Conservation (phyloP, 164 flowering plant species). For the Vitis cinerea region DNA sequence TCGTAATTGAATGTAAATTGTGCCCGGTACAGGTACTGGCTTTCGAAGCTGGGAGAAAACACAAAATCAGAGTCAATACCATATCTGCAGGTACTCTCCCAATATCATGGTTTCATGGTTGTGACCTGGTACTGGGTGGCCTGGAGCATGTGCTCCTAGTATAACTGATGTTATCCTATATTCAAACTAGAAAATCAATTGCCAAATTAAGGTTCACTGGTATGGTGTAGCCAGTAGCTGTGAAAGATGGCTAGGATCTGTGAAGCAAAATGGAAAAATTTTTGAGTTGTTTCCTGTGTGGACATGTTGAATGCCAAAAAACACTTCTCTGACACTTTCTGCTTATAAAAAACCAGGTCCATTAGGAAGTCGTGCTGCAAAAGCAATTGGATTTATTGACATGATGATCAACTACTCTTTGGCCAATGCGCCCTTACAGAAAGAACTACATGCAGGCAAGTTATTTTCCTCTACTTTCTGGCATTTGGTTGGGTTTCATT, state of each 20-base stretch:
- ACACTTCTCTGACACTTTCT: no score
- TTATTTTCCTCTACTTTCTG: neutral
- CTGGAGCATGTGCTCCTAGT: no score
- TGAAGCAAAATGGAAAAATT: no score
- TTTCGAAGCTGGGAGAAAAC: slow-evolving; percentile 94
- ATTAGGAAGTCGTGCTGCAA: slow-evolving; percentile 89
- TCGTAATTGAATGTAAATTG: neutral
- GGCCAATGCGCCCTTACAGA: slow-evolving; percentile 86
- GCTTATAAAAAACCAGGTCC: slow-evolving; percentile 52
- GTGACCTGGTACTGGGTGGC: neutral
- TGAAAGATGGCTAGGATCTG: no score
- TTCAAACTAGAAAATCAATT: no score
- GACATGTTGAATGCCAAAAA: no score
- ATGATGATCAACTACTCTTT: slow-evolving; percentile 85
- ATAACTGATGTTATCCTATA: no score
- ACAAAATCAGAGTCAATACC: slow-evolving; percentile 80
- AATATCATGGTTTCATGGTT: neutral
- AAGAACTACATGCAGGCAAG: slow-evolving; percentile 78
- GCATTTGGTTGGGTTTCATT: no score
- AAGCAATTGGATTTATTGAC: slow-evolving; percentile 92
- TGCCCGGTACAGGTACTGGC: slow-evolving; percentile 74
- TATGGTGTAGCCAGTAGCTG: no score
- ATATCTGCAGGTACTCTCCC: slow-evolving; percentile 79
- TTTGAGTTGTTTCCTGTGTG: no score
- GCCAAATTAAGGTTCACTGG: no score